phyloP scores from a whole-genome alignment of 2,329 filamentous ascomycete genomes.

The Xenoacremonium recifei region DNA sequence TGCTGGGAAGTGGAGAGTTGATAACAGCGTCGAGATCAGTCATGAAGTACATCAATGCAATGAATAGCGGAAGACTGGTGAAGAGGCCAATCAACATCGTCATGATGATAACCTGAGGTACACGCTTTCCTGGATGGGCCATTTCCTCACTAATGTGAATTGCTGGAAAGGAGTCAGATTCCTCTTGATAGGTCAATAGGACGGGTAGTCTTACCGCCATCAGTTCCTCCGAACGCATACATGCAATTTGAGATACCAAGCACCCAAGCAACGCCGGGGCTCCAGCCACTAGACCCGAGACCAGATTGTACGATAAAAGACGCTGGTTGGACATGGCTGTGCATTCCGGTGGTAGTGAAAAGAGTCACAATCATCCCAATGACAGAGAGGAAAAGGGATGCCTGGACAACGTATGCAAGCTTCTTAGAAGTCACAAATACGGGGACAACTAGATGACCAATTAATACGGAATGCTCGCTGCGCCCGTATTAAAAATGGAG shows the following conservation, averaged over 20 bases:
- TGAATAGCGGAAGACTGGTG: slow-evolving; percentile 26
- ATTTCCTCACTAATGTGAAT: slow-evolving; percentile 16
- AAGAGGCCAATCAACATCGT: slow-evolving; percentile 23
- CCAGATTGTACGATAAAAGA: slow-evolving; percentile 8
- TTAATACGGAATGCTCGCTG: too few species aligned
- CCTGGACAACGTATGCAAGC: too few species aligned
- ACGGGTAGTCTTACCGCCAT: too few species aligned
- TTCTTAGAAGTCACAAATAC: too few species aligned
- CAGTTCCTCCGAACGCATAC: slow-evolving; percentile 15
- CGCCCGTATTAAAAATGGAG: too few species aligned
- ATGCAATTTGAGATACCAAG: slow-evolving; percentile 15
- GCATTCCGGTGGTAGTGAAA: too few species aligned
- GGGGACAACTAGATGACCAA: too few species aligned
- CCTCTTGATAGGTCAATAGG: too few species aligned
- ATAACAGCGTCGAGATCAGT: slow-evolving; percentile 27
- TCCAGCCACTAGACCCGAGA: slow-evolving; percentile 13
- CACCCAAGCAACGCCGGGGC: slow-evolving; percentile 13
- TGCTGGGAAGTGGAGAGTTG: slow-evolving; percentile 13
- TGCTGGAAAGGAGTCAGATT: too few species aligned
- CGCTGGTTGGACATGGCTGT: slow-evolving; percentile 7
- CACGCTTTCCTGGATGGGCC: slow-evolving; percentile 9
- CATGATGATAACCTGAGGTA: slow-evolving; percentile 13
- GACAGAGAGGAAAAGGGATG: too few species aligned
- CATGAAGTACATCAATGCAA: slow-evolving; percentile 25
- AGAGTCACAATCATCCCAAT: too few species aligned